phyloP scores from a whole-genome alignment of 139 green algal species.

The Spirogloea muscicola region DNA sequence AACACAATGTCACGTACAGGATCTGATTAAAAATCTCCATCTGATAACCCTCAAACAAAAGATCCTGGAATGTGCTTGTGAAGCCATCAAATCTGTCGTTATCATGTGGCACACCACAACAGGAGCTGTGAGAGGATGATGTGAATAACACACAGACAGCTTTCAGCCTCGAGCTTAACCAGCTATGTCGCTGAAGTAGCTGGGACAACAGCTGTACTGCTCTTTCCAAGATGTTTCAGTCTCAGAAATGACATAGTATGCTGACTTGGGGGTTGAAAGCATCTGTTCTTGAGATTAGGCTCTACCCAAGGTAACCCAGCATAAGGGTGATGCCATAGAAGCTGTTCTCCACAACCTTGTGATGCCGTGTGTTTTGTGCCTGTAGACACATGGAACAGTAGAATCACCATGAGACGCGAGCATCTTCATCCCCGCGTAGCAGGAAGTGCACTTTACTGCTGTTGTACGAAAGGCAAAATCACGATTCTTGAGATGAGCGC shows the following conservation, averaged over 20 bases:
- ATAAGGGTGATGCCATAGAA: slow-evolving; percentile 81
- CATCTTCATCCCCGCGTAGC: no score
- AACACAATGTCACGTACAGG: slow-evolving; percentile 71
- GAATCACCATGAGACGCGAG: slow-evolving; percentile 19
- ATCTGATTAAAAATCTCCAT: slow-evolving; percentile 87
- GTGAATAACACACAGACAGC: not conserved
- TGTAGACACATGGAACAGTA: not conserved
- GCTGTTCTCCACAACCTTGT: slow-evolving; percentile 27
- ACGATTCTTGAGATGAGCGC: no score
- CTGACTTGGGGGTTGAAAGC: no score
- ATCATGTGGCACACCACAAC: not conserved
- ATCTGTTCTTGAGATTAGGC: not conserved
- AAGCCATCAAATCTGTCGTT: slow-evolving; percentile 84
- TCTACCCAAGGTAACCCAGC: slow-evolving; percentile 81
- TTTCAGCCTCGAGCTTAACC: no score
- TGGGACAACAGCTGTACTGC: no score
- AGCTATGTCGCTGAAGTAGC: no score
- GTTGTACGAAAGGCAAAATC: no score
- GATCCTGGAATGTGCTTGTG: slow-evolving; percentile 96
- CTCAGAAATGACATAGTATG: no score
- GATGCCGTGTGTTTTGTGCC: not conserved
- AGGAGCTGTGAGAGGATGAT: not conserved
- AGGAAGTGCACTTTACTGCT: no score
- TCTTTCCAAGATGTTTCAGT: no score
- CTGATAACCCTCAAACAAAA: slow-evolving; percentile 87